These are phyloP conservation scores for Nicotiana undulata DNA, from an alignment of 257 asterid genomes.

Conservation along the genomic window DNA sequence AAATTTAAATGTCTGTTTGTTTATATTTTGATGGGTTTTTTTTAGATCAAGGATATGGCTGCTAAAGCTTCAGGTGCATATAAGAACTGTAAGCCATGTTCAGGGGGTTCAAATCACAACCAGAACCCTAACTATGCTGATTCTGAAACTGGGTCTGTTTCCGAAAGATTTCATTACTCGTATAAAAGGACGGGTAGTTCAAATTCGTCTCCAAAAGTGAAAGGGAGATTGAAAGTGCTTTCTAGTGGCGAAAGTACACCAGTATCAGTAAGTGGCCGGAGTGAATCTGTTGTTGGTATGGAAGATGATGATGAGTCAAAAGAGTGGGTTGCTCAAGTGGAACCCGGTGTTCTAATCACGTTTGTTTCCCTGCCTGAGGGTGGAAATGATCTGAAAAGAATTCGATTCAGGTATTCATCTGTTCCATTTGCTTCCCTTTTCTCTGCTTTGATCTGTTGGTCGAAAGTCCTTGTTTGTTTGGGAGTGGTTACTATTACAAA, in stretches of 20 bases:
- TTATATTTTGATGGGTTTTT: neutral
- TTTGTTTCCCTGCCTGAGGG: constrained; percentile 75
- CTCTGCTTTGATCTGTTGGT: neutral
- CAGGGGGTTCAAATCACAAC: constrained; percentile 42
- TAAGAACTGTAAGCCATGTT: constrained; percentile 86
- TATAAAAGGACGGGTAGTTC: constrained; percentile 61
- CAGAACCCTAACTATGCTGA: constrained; percentile 34
- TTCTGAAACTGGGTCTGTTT: constrained; percentile 57
- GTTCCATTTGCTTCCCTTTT: constrained; percentile 3
- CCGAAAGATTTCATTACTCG: constrained; percentile 56
- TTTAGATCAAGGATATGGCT: constrained; percentile 89
- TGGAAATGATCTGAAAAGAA: constrained; percentile 87
- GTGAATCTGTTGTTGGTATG: constrained; percentile 61
- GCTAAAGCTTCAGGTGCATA: constrained; percentile 95
- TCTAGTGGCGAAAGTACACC: constrained; percentile 90
- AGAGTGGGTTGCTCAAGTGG: constrained; percentile 99
- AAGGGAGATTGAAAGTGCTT: constrained; percentile 55
- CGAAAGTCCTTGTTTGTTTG: constrained; percentile 41
- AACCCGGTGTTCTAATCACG: constrained; percentile 91
- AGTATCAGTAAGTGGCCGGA: constrained; percentile 76
- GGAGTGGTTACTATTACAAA: constrained; percentile 24
- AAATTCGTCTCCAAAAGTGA: constrained; percentile 47
- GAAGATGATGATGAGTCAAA: constrained; percentile 83
- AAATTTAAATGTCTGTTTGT: neutral
- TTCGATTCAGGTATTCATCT: constrained; percentile 68